Evolutionary conservation across 2,329 filamentous ascomycete species (phyloP), one percentile per base, ranked within the genome.

Genomic region (Cadophora sp.): DNA sequence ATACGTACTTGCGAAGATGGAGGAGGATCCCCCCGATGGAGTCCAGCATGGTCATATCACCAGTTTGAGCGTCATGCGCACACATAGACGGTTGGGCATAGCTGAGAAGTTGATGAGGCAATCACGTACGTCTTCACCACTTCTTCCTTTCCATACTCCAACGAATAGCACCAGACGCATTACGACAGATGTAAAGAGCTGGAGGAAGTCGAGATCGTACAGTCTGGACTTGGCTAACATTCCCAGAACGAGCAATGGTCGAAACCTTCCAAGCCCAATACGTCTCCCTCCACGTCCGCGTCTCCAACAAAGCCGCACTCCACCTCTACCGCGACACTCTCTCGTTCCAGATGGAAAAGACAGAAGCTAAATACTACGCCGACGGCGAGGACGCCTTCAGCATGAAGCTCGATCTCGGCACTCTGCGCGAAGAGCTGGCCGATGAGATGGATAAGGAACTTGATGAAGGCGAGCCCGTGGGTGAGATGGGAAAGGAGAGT

Each of bases 1-100:
- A 76, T 99, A 99, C 79, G 96, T 99, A n/a, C 89, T 99, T 29
- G 96, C 96, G 62, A 99, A 99, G 86, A 99, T 99, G 94, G 96
- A 99, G 81, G 96, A 99, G 84, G 96, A 98, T 80, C 95, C 96
- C 8, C 79, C 91, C 69, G 95, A 98, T 80, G 94, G 94, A 68
- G 84, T 97, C 50, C 92, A 91, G 75, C 96, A 98, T 82, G 96
- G 96, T 19, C 96, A 99, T 83, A 98, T 99, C 78, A 99, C 96
- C 56, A 94, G 91, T 74, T 81, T 99, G 77, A 94, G 91, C 77
- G 96, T 99, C 53, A 99, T 98, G 96, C 86, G 96, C 73, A 99
- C 96, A 73, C 96, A 99, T 81, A 85, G 96, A 68, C 83, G 95
- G 65, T 81, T 99, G 68, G 96, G 96, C 0, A 92, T 99, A 73